phyloP scores from a whole-genome alignment of 768 basidiomycete genomes.

The Candolleomyces eurysporus region DNA sequence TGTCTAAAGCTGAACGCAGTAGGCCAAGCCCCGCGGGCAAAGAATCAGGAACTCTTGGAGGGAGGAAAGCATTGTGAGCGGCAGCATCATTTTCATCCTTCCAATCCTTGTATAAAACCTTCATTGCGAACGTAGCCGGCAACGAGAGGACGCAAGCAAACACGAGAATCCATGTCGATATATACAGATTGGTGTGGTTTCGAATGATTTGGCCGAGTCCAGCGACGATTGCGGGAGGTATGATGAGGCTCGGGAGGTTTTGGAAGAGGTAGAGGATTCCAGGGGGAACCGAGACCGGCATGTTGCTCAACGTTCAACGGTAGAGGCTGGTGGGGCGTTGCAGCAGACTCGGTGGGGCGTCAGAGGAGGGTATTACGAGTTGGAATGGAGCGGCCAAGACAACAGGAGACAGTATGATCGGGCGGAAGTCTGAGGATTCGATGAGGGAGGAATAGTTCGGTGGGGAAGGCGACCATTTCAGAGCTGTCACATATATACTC shows the following conservation, averaged over 20 bases:
- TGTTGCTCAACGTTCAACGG: too few species aligned
- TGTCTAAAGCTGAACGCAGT: constrained; percentile 12
- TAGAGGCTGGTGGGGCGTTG: too few species aligned
- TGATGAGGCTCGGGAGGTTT: constrained; percentile 13
- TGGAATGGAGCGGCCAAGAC: too few species aligned
- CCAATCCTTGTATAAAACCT: constrained; percentile 14
- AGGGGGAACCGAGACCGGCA: constrained; percentile 11
- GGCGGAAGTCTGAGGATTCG: too few species aligned
- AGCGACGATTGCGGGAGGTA: constrained; percentile 1
- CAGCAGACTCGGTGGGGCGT: too few species aligned
- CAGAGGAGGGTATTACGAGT: too few species aligned
- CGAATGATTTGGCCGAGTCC: neutral
- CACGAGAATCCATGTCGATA: constrained; percentile 12
- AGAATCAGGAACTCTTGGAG: constrained; percentile 15
- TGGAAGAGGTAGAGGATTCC: constrained; percentile 24
- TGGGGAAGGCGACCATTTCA: too few species aligned
- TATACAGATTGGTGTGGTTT: neutral
- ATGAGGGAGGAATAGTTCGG: too few species aligned
- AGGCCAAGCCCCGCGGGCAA: constrained; percentile 16
- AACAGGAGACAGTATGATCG: too few species aligned
- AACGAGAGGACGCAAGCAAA: constrained; percentile 16
- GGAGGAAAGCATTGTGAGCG: constrained; percentile 18
- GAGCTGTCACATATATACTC: too few species aligned
- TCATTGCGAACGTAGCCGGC: constrained; percentile 14
- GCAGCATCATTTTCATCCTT: constrained; percentile 16